Evolutionary conservation across 2,329 filamentous ascomycete species (phyloP).

Genomic region (Pseudogymnoascus sp.): DNA sequence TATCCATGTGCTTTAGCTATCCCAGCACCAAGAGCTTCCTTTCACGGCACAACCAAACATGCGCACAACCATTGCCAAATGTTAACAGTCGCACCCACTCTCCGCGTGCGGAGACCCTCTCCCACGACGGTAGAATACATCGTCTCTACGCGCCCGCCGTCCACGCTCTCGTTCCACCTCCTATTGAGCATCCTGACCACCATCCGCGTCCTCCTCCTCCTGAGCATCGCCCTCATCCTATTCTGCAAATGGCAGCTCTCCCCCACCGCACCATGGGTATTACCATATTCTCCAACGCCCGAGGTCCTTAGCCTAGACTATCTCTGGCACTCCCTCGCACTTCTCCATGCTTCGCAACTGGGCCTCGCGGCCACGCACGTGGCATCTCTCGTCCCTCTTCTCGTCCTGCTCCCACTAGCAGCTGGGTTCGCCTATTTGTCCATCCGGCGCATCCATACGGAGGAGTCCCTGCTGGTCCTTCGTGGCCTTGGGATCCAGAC

Average conservation of each 20-base stretch:
- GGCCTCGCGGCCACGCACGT: conserved; percentile 29
- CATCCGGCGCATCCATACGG: conserved; percentile 43
- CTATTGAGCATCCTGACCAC: conserved; percentile 38
- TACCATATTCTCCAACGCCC: conserved; percentile 4
- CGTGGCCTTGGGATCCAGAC: conserved; percentile 88
- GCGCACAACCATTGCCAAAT: conserved; percentile 34
- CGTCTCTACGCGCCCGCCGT: conserved; percentile 67
- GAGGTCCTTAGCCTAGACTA: conserved; percentile 16
- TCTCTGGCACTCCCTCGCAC: conserved; percentile 24
- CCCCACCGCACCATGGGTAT: conserved; percentile 10
- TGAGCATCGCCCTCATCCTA: conserved; percentile 40
- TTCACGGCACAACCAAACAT: conserved; percentile 9
- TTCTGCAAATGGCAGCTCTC: conserved; percentile 39
- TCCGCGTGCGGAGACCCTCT: conserved; percentile 61
- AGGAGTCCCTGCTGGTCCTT: conserved; percentile 83
- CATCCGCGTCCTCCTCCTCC: conserved; percentile 34
- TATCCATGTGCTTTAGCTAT: not conserved
- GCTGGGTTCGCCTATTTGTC: conserved; percentile 37
- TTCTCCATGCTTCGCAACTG: conserved; percentile 24
- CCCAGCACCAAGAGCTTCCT: conserved; percentile 5
- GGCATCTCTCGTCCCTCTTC: conserved; percentile 32
- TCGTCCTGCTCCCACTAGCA: conserved; percentile 34
- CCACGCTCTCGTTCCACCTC: conserved; percentile 41
- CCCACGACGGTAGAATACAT: conserved; percentile 89
- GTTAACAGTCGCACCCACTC: conserved; percentile 53